phyloP scores from a whole-genome alignment of 2,329 filamentous ascomycete genomes.

The Chrysoporthe puriensis region DNA sequence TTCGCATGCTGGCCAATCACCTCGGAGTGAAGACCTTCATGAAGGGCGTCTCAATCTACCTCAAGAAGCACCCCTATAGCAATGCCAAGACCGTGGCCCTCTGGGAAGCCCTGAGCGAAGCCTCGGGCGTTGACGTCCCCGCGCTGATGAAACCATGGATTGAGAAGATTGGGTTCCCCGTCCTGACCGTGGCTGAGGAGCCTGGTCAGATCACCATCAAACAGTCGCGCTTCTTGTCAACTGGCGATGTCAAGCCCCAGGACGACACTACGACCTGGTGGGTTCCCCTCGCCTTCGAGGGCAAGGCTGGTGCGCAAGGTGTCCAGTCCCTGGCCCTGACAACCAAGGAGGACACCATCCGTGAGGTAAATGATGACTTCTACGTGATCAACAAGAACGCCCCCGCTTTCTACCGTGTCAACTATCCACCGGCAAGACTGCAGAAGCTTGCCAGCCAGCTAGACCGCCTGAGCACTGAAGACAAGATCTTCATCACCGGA shows the following conservation, averaged over 20 bases:
- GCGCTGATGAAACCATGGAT: constrained; percentile 95
- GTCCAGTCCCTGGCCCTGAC: constrained; percentile 71
- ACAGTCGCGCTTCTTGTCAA: constrained; percentile 88
- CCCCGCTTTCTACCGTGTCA: constrained; percentile 88
- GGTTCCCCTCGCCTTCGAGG: constrained; percentile 86
- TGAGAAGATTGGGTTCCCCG: constrained; percentile 90
- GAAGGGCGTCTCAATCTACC: constrained; percentile 85
- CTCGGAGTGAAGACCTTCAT: constrained; percentile 88
- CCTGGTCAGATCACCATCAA: constrained; percentile 79
- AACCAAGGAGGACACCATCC: constrained; percentile 75
- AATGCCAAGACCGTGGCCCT: constrained; percentile 91
- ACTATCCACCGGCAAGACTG: constrained; percentile 85
- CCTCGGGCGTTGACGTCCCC: constrained; percentile 84
- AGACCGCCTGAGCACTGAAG: constrained; percentile 75
- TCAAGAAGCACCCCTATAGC: constrained; percentile 85
- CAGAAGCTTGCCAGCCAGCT: constrained; percentile 78
- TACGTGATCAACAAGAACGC: constrained; percentile 94
- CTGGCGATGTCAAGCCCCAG: constrained; percentile 86
- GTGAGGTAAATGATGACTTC: constrained; percentile 75
- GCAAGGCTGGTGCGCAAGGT: constrained; percentile 67
- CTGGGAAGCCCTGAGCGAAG: constrained; percentile 85
- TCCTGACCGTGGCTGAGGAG: constrained; percentile 84
- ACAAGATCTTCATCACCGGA: constrained; percentile 91
- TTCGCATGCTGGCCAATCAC: constrained; percentile 93
- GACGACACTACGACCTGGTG: constrained; percentile 95